Evolutionary conservation across 2,329 filamentous ascomycete species (phyloP).

Genomic region (Chaetomium olivaceum): DNA sequence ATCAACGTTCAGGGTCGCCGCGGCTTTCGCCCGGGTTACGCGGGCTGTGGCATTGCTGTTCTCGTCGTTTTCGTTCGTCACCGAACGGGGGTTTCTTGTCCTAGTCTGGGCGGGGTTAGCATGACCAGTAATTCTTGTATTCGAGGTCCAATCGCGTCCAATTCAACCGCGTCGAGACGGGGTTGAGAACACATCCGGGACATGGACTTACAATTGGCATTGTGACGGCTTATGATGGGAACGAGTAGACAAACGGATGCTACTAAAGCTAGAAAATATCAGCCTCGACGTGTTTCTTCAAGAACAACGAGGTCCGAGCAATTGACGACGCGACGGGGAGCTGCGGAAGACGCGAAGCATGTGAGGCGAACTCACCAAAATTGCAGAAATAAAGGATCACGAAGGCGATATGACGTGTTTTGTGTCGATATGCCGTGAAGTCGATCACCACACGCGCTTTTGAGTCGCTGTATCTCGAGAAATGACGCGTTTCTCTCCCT

Average conservation of each 20-base stretch:
- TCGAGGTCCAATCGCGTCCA: constrained; percentile 6
- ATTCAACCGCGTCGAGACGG: constrained; percentile 4
- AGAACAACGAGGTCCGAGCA: background rate
- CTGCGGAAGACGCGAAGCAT: background rate
- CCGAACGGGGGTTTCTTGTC: constrained; percentile 73
- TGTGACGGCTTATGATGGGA: constrained; percentile 18
- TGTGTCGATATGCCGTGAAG: constrained; percentile 19
- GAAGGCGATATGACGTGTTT: constrained; percentile 22
- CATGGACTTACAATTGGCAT: constrained; percentile 30
- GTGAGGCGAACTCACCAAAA: constrained; percentile 24
- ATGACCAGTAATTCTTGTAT: constrained; percentile 1
- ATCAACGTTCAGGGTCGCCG: constrained; percentile 68
- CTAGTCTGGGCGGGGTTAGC: constrained; percentile 53
- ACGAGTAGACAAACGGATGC: constrained; percentile 27
- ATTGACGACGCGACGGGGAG: constrained; percentile 8
- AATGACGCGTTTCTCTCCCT: constrained; percentile 17
- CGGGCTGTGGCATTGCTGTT: constrained; percentile 72
- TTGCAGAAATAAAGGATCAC: constrained; percentile 24
- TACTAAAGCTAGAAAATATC: constrained; percentile 21
- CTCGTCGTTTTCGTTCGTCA: constrained; percentile 94
- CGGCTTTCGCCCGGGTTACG: constrained; percentile 89
- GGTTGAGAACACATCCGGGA: background rate
- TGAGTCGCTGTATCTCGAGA: constrained; percentile 14
- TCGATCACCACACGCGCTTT: constrained; percentile 16
- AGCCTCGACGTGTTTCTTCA: constrained; percentile 20